These are phyloP conservation scores for Glycine soja DNA, from an alignment of 306 rosid genomes.

Conservation along the genomic window DNA sequence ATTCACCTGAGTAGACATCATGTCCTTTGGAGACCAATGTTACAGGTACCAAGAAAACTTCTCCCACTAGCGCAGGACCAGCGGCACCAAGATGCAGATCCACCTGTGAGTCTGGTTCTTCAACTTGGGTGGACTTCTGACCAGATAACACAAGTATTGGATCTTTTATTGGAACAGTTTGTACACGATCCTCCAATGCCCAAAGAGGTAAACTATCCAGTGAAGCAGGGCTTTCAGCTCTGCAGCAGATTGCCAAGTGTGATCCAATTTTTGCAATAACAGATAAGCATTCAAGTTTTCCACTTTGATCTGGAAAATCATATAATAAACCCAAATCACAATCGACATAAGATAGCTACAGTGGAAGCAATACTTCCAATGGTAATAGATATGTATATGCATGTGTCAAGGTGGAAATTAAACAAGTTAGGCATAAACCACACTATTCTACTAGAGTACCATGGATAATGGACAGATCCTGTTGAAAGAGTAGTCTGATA, in stretches of 20 bases:
- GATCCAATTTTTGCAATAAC: constrained; percentile 85
- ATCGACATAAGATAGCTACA: constrained; percentile 17
- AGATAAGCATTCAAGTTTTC: constrained; percentile 90
- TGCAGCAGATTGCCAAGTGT: constrained; percentile 86
- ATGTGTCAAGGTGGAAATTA: background rate
- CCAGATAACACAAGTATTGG: constrained; percentile 84
- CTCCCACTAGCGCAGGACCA: constrained; percentile 91
- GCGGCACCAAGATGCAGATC: constrained; percentile 79
- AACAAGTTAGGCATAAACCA: constrained; percentile 20
- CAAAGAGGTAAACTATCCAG: constrained; percentile 86
- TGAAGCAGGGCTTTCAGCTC: constrained; percentile 96
- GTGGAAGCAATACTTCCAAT: constrained; percentile 33
- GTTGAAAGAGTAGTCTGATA: constrained; percentile 14
- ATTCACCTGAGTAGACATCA: constrained; percentile 79
- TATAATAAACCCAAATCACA: constrained; percentile 41
- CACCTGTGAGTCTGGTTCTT: constrained; percentile 85
- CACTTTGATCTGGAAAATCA: constrained; percentile 78
- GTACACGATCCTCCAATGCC: constrained; percentile 74
- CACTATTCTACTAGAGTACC: constrained; percentile 22
- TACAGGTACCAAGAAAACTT: constrained; percentile 83
- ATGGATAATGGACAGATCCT: constrained; percentile 23
- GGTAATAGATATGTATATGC: constrained; percentile 16
- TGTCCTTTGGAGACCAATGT: constrained; percentile 80
- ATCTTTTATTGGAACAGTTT: constrained; percentile 81
- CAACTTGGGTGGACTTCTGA: constrained; percentile 86